These are phyloP conservation scores for Zangia roseola DNA, from an alignment of 768 basidiomycete species.

Conservation along the genomic window DNA sequence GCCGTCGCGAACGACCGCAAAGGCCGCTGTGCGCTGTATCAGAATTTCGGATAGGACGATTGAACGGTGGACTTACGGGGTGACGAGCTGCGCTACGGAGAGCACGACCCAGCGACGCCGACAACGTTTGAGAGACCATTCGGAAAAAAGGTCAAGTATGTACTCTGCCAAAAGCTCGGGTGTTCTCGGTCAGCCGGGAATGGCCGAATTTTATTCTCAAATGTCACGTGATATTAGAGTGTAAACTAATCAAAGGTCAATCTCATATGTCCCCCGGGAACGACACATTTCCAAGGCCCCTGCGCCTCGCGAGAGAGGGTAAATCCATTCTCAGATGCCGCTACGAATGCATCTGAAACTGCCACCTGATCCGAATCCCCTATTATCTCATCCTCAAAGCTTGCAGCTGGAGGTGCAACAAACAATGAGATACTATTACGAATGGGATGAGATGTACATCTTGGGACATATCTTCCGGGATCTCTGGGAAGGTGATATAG, in stretches of 20 bases:
- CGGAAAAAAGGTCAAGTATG: slow-evolving; percentile 25
- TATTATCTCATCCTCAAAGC: neutral
- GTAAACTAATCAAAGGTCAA: slow-evolving; percentile 2
- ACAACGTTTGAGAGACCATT: slow-evolving; percentile 49
- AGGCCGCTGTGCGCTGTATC: slow-evolving; percentile 38
- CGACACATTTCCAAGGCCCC: slow-evolving; percentile 41
- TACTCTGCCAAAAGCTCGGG: slow-evolving; percentile 23
- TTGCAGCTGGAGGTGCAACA: slow-evolving; percentile 9
- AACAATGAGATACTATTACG: slow-evolving; percentile 23
- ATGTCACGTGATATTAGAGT: slow-evolving; percentile 4
- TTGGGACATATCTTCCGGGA: neutral
- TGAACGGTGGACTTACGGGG: slow-evolving; percentile 28
- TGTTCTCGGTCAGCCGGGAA: slow-evolving; percentile 31
- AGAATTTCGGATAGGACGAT: neutral
- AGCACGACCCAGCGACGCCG: slow-evolving; percentile 42
- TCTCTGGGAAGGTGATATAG: slow-evolving; percentile 41
- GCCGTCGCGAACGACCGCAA: slow-evolving; percentile 76
- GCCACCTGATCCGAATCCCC: neutral
- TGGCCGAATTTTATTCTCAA: slow-evolving; percentile 24
- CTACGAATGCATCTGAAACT: slow-evolving; percentile 37
- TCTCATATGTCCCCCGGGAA: slow-evolving; percentile 33
- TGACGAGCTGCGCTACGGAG: slow-evolving; percentile 39
- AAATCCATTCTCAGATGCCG: slow-evolving; percentile 56
- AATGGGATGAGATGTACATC: slow-evolving; percentile 3
- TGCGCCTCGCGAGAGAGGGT: slow-evolving; percentile 33